A percentile compares a stretch with the other conserved stretches of the same genome.
phyloP scores from a whole-genome alignment of 2,329 filamentous ascomycete genomes.

The Rhytidhysteron rufulum region DNA sequence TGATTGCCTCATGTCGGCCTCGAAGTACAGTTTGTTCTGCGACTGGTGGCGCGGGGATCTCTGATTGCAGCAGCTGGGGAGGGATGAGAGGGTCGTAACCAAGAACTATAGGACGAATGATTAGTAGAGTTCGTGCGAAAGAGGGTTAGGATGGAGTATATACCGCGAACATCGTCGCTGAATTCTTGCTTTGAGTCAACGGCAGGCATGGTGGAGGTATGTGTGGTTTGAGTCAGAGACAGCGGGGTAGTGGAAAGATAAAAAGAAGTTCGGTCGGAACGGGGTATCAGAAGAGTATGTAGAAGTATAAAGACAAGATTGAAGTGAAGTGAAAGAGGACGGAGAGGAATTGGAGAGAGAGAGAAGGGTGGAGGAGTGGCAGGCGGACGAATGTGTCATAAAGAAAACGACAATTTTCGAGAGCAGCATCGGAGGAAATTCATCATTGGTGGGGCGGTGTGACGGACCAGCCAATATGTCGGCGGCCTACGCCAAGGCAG shows the following conservation, averaged over 20 bases:
- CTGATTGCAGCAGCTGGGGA: constrained; percentile 78
- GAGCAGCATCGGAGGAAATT: too few relatives aligned
- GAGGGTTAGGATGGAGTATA: constrained; percentile 13
- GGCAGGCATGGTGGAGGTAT: constrained; percentile 23
- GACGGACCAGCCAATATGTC: too few relatives aligned
- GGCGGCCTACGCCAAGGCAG: too few relatives aligned
- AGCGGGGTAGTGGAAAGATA: constrained; percentile 8
- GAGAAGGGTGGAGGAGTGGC: not conserved
- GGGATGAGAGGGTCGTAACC: constrained; percentile 93
- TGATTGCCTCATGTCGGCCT: constrained; percentile 65
- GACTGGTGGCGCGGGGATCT: constrained; percentile 65
- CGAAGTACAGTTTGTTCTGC: constrained; percentile 67
- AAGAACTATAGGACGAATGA: constrained; percentile 58
- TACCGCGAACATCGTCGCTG: constrained; percentile 53
- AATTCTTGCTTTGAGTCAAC: constrained; percentile 24
- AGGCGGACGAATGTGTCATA: not conserved
- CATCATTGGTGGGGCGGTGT: too few relatives aligned
- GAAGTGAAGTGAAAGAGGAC: not conserved
- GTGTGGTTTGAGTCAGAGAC: constrained; percentile 6
- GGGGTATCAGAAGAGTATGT: not conserved
- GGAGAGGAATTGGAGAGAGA: not conserved
- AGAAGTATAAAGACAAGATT: not conserved
- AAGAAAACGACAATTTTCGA: too few relatives aligned
- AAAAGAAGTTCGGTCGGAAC: not conserved
- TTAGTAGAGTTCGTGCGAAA: constrained; percentile 11